phyloP scores from a whole-genome alignment of 169 alveolate species.

The Plasmodium adleri region DNA sequence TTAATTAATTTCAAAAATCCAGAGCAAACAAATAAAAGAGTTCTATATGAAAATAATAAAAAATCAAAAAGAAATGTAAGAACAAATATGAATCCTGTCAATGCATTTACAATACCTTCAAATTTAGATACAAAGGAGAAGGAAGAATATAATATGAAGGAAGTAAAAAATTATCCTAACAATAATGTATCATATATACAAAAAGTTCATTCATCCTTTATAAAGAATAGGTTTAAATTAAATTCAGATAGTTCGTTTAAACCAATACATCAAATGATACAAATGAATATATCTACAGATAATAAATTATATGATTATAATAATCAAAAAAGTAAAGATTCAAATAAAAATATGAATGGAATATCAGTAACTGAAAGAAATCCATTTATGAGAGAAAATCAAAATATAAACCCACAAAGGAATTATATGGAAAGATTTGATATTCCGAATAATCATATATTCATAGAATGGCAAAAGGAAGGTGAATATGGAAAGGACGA shows the following conservation, averaged over 20 bases:
- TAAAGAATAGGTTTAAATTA: background rate
- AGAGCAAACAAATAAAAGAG: background rate
- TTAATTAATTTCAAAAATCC: background rate
- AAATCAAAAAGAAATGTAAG: background rate
- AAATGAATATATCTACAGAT: background rate
- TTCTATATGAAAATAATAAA: conserved; percentile 2
- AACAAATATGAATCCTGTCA: background rate
- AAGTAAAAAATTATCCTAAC: too few relatives aligned
- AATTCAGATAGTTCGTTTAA: background rate
- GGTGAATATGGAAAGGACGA: conserved; percentile 36
- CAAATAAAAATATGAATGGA: too few relatives aligned
- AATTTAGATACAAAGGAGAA: background rate
- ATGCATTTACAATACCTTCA: background rate
- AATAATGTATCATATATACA: background rate
- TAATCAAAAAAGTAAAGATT: too few relatives aligned
- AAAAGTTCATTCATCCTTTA: background rate
- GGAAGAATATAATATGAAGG: too few relatives aligned
- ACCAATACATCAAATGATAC: background rate
- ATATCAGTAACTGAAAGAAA: background rate
- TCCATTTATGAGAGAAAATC: background rate
- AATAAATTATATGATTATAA: background rate
- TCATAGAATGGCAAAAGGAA: conserved; percentile 54
- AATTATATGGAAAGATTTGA: conserved; percentile 64
- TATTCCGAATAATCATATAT: conserved; percentile 37
- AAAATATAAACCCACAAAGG: conserved; percentile 26